Conservation (phyloP, 2,329 filamentous ascomycete species). For the Pseudogymnoascus sp. region DNA sequence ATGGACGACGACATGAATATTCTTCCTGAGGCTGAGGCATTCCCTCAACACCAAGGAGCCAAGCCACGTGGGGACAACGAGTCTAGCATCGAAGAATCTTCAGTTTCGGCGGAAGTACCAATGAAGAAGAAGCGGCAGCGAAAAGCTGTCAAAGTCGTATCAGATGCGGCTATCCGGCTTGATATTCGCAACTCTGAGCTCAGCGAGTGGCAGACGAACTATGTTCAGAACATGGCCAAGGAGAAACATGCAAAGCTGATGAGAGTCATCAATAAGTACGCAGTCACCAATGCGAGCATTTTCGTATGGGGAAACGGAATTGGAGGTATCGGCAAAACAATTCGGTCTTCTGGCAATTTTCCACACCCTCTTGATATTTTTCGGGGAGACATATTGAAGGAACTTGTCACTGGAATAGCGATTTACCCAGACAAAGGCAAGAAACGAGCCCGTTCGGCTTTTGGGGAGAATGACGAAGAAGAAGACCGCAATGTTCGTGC, state of each 20-base stretch:
- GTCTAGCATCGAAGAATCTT: conserved; percentile 26
- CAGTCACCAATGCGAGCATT: conserved; percentile 54
- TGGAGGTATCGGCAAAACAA: conserved; percentile 40
- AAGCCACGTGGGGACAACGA: conserved; percentile 17
- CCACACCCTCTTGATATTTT: conserved; percentile 47
- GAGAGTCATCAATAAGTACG: conserved; percentile 34
- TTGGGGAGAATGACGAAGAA: conserved; percentile 19
- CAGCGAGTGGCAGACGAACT: conserved; percentile 47
- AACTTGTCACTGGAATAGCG: conserved; percentile 20
- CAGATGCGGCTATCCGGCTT: conserved; percentile 42
- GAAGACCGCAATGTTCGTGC: conserved; percentile 29
- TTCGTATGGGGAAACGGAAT: conserved; percentile 52
- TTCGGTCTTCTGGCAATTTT: conserved; percentile 29
- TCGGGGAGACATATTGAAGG: conserved; percentile 45
- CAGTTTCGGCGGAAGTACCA: conserved; percentile 32
- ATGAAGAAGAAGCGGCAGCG: conserved; percentile 28
- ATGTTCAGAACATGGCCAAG: conserved; percentile 50
- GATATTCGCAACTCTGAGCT: conserved; percentile 49
- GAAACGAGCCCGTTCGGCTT: not conserved
- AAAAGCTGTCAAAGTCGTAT: conserved; percentile 17
- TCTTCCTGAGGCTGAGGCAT: conserved; percentile 25
- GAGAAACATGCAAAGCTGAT: conserved; percentile 36
- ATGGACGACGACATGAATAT: conserved; percentile 22
- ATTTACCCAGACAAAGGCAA: not conserved
- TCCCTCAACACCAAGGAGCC: conserved; percentile 19